Evolutionary conservation across 352 stramenopile genomes (phyloP).

Genomic region (Thraustotheca clavata): DNA sequence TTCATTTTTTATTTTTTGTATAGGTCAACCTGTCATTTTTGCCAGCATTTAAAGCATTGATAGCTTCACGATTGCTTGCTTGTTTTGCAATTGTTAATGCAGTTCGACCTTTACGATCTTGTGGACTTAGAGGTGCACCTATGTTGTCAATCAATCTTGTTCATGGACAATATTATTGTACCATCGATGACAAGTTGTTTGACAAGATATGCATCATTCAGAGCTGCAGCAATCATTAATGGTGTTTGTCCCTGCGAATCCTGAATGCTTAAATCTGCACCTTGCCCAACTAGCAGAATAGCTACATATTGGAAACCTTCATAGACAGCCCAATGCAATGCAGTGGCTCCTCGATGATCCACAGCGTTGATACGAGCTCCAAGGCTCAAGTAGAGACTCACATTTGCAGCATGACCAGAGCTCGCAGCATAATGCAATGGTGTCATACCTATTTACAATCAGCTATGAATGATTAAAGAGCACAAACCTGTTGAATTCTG

Average conservation of each 20-base stretch:
- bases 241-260: constrained; percentile 69
- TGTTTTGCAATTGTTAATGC: constrained; percentile 68
- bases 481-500: constrained; percentile 62
- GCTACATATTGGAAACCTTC: constrained; percentile 81
- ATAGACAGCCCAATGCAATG: constrained; percentile 76
- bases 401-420: constrained; percentile 59
- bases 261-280: constrained; percentile 36
- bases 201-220: constrained; percentile 67
- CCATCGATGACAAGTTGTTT: constrained; percentile 77
- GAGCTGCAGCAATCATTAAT: constrained; percentile 72
- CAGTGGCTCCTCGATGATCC: constrained; percentile 55
- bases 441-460: constrained; percentile 31
- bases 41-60: constrained; percentile 51
- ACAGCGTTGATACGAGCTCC: constrained; percentile 63
- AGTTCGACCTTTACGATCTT: constrained; percentile 62
- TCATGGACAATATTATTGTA: background rate
- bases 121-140: constrained; percentile 44
- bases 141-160: background rate
- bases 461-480: background rate
- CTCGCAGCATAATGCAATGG: constrained; percentile 74
- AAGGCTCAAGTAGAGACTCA: constrained; percentile 47
- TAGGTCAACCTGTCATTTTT: constrained; percentile 46
- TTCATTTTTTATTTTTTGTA: no score
- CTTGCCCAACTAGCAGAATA: constrained; percentile 45
- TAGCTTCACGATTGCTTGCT: constrained; percentile 57